These are phyloP conservation scores for Aspergillus pseudoglaucus DNA, from an alignment of 2,329 filamentous ascomycete genomes.

Conservation along the genomic window DNA sequence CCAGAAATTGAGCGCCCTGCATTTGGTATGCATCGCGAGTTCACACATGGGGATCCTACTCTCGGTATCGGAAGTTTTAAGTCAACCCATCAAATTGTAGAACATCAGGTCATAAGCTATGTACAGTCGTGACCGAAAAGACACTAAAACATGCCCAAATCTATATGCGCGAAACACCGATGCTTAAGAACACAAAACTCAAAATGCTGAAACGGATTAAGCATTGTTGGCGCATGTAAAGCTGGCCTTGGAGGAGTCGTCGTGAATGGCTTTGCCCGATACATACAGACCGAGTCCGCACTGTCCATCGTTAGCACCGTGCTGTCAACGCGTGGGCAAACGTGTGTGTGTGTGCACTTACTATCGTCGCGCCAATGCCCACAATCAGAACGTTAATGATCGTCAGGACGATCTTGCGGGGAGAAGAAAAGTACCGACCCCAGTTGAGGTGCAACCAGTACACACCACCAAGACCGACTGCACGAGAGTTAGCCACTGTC, in stretches of 20 bases:
- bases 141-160: constrained; percentile 4
- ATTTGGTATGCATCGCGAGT: no score
- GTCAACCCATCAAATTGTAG: background rate
- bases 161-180: background rate
- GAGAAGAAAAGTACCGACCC: constrained; percentile 35
- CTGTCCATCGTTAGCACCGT: constrained; percentile 2
- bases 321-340: background rate
- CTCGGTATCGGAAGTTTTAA: background rate
- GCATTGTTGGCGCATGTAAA: constrained; percentile 33
- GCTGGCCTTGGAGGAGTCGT: constrained; percentile 26
- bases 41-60: no score
- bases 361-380: constrained; percentile 22
- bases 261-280: constrained; percentile 30
- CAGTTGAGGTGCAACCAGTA: constrained; percentile 47
- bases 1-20: no score
- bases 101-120: background rate
- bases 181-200: constrained; percentile 2
- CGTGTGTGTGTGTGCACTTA: constrained; percentile 4
- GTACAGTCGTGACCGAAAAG: background rate
- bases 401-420: constrained; percentile 40
- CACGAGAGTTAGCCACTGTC: background rate
- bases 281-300: constrained; percentile 34
- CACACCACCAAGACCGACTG: constrained; percentile 35
- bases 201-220: background rate
- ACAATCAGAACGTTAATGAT: constrained; percentile 42